phyloP scores from a whole-genome alignment of 192 early-diverging fungal genomes.

The Entomortierella beljakovae region DNA sequence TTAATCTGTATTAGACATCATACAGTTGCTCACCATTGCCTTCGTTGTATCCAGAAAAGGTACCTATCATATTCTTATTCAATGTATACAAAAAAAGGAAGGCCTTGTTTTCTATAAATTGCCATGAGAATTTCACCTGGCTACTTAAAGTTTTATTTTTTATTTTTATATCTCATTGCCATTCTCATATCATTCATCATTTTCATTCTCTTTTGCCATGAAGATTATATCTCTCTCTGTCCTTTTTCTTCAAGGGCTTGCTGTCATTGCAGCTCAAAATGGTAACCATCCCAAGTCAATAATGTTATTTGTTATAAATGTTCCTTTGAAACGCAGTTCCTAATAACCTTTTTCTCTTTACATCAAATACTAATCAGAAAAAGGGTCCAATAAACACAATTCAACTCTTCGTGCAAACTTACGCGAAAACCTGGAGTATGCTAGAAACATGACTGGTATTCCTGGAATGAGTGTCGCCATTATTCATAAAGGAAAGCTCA shows the following conservation, averaged over 20 bases:
- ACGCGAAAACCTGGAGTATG: neutral
- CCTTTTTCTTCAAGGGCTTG: neutral
- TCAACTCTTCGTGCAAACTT: neutral
- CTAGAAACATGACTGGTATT: slow-evolving; percentile 3
- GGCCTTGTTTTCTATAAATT: no score
- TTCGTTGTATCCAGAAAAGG: no score
- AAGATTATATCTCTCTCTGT: neutral
- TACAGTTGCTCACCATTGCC: no score
- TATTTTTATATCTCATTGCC: no score
- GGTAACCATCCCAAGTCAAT: neutral
- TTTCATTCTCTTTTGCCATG: neutral
- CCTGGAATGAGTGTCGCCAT: slow-evolving; percentile 26
- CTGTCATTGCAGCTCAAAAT: neutral
- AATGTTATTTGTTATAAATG: neutral
- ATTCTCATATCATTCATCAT: no score
- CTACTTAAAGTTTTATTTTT: no score
- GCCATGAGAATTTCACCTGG: no score
- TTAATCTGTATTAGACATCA: no score
- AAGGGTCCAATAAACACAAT: neutral
- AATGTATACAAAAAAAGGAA: no score
- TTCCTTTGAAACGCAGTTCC: no score
- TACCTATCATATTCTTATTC: no score
- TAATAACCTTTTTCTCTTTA: no score
- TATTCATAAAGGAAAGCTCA: slow-evolving; percentile 19
- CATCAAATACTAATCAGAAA: neutral